Percentiles rank a stretch among this genome's conserved stretches.
These are phyloP conservation scores for Emergomyces pasteurianus DNA, from an alignment of 2,329 filamentous ascomycete genomes.

Conservation along the genomic window DNA sequence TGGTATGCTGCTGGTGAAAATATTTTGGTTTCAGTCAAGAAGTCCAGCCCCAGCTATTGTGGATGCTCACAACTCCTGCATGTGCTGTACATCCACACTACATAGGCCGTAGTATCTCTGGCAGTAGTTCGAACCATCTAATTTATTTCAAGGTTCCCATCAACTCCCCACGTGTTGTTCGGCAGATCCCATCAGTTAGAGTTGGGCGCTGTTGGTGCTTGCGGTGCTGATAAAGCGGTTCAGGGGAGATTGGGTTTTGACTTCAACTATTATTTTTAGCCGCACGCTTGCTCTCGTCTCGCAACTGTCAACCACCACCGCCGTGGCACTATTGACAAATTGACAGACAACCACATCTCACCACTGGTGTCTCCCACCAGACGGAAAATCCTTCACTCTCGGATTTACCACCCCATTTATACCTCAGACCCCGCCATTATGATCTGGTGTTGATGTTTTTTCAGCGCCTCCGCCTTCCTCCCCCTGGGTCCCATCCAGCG, in stretches of 20 bases:
- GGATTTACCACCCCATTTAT: neutral
- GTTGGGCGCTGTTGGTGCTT: neutral
- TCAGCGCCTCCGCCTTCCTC: neutral
- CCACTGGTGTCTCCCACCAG: neutral
- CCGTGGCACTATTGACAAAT: neutral
- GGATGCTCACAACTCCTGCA: neutral
- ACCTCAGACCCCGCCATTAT: neutral
- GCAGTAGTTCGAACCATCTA: neutral
- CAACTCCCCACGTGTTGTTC: neutral
- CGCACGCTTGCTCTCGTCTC: neutral
- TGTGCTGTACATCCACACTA: no score
- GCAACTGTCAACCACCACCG: neutral
- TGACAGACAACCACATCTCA: neutral
- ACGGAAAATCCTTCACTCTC: neutral
- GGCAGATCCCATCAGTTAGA: neutral
- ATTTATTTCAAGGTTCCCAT: neutral
- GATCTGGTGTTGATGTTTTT: neutral
- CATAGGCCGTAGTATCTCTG: neutral
- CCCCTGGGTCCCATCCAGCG: neutral
- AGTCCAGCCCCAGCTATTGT: neutral
- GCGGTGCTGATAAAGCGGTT: neutral
- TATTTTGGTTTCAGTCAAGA: no score
- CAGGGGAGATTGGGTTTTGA: neutral
- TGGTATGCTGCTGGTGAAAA: no score
- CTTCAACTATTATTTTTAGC: no score